These are phyloP conservation scores for Cryptococcus wingfieldii DNA, from an alignment of 1,284 basidiomycete genomes.

Conservation along the genomic window DNA sequence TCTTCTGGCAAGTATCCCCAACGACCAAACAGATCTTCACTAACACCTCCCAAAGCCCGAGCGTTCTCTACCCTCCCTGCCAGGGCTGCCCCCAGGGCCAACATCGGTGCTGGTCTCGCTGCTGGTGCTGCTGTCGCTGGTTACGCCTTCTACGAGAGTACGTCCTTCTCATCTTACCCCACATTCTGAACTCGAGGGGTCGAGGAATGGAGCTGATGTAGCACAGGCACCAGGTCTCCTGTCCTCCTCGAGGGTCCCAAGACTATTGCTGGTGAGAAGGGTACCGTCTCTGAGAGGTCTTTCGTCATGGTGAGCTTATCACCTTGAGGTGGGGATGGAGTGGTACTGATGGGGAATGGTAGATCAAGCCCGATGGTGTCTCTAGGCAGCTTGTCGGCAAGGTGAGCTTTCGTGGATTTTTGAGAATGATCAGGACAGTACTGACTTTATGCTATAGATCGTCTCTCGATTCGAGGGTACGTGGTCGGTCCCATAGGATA, in stretches of 20 bases:
- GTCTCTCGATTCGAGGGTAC: constrained; percentile 43
- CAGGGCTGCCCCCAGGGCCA: constrained; percentile 21
- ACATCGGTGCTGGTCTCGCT: constrained; percentile 22
- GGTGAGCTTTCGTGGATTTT: constrained; percentile 15
- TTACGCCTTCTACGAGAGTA: constrained; percentile 38
- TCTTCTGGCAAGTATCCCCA: constrained; percentile 26
- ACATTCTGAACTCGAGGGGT: background rate
- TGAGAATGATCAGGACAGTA: background rate
- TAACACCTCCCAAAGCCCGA: constrained; percentile 23
- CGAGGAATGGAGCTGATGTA: background rate
- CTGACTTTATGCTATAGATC: constrained; percentile 22
- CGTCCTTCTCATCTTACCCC: constrained; percentile 3
- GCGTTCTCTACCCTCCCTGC: constrained; percentile 37
- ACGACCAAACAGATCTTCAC: background rate
- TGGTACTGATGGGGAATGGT: background rate
- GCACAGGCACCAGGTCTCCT: constrained; percentile 19
- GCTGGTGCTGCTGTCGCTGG: constrained; percentile 31
- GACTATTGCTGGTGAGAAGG: constrained; percentile 52
- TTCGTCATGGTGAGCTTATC: constrained; percentile 48
- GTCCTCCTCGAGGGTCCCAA: constrained; percentile 45
- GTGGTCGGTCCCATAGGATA: background rate
- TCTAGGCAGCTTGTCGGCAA: constrained; percentile 45
- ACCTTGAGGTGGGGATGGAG: background rate
- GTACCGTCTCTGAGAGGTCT: constrained; percentile 48
- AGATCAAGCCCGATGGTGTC: constrained; percentile 48